These are phyloP conservation scores for Euphorbia celastroides DNA, from an alignment of 441 rosid species.

Conservation along the genomic window DNA sequence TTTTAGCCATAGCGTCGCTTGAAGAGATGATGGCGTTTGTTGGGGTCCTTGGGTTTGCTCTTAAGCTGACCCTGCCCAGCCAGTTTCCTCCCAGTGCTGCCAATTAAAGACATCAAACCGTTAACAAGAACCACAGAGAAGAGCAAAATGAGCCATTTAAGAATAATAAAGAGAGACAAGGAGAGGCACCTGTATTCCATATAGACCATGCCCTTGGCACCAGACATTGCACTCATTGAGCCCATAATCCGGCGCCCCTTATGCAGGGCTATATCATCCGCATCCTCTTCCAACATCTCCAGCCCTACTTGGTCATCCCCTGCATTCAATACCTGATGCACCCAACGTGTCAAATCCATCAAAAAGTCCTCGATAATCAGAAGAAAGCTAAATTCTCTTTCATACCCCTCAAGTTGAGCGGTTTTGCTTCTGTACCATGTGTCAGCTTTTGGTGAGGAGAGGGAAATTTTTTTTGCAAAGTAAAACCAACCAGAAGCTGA, in stretches of 20 bases:
- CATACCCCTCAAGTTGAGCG: no score
- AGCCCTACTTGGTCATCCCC: slow-evolving; percentile 82
- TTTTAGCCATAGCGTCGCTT: slow-evolving; percentile 56
- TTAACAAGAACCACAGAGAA: neutral
- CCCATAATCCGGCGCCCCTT: slow-evolving; percentile 63
- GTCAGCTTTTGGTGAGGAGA: no score
- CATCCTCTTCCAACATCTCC: slow-evolving; percentile 88
- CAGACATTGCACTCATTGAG: slow-evolving; percentile 85
- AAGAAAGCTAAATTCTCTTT: no score
- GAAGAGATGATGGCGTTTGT: slow-evolving; percentile 72
- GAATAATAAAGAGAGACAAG: neutral
- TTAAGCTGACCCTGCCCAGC: slow-evolving; percentile 41
- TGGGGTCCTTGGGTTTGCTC: slow-evolving; percentile 73
- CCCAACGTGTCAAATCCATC: slow-evolving; percentile 16
- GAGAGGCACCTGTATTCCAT: slow-evolving; percentile 75
- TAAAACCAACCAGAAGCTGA: no score
- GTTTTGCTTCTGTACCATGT: no score
- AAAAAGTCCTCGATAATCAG: no score
- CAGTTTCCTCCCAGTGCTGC: slow-evolving; percentile 50
- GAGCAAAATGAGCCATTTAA: neutral
- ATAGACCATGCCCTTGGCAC: slow-evolving; percentile 86
- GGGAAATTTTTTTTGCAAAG: no score
- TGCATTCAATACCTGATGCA: slow-evolving; percentile 61
- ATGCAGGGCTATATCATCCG: slow-evolving; percentile 76
- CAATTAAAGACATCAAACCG: neutral